These are phyloP conservation scores for Pseudognaphalium luteoalbum DNA, from an alignment of 129 eudicot genomes.

Conservation along the genomic window DNA sequence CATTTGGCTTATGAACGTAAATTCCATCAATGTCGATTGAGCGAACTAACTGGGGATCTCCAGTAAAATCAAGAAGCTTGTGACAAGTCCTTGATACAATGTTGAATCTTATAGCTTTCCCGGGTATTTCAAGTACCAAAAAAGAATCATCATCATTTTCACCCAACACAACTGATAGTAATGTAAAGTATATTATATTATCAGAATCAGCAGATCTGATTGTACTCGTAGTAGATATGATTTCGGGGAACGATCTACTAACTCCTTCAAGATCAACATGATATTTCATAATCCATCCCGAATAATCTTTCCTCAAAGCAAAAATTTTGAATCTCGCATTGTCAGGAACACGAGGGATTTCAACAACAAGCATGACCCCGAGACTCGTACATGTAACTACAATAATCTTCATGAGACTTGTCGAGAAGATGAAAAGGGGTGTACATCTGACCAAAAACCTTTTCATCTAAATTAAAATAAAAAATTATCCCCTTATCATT, in stretches of 20 bases:
- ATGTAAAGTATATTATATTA: not conserved
- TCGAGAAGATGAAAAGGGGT: slow-evolving; percentile 10
- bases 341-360: not conserved
- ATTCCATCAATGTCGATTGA: not conserved
- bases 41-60: not conserved
- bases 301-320: slow-evolving; percentile 44
- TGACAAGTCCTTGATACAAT: slow-evolving; percentile 9
- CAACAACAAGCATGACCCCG: slow-evolving; percentile 43
- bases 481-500: not conserved
- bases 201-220: not conserved
- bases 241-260: slow-evolving; percentile 2
- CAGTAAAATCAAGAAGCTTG: slow-evolving; percentile 4
- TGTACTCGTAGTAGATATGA: not conserved
- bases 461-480: slow-evolving; percentile 26
- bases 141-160: slow-evolving; percentile 19
- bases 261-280: slow-evolving; percentile 35
- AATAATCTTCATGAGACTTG: not conserved
- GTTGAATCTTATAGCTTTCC: slow-evolving; percentile 17
- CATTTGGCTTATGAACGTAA: not conserved
- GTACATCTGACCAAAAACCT: not conserved
- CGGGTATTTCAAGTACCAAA: slow-evolving; percentile 8
- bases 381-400: slow-evolving; percentile 18
- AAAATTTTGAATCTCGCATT: slow-evolving; percentile 33
- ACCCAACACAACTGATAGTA: slow-evolving; percentile 11
- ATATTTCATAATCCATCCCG: slow-evolving; percentile 48